Evolutionary conservation across 345 rosid genomes (phyloP).

Genomic region (Acer yangbiense): DNA sequence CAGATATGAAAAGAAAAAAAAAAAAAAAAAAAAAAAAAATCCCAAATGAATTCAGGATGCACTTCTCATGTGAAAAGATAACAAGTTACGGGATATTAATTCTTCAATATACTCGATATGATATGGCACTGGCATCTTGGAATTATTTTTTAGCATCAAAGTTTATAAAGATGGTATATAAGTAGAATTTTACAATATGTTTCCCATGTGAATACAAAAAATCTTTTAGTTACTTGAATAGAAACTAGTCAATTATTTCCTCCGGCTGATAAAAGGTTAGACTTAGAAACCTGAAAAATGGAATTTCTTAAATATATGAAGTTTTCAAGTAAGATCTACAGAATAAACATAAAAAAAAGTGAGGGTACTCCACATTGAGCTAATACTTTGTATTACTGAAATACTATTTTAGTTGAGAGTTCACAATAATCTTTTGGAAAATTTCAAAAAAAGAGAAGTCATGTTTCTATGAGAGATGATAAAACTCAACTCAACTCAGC

Average conservation of each 20-base stretch:
- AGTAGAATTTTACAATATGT: background rate
- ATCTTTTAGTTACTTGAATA: background rate
- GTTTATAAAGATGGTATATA: background rate
- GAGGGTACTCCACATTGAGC: background rate
- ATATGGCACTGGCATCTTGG: background rate
- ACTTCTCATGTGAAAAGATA: background rate
- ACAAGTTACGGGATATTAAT: background rate
- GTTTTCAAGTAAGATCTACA: no score
- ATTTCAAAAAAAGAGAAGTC: background rate
- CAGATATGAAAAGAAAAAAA: constrained; percentile 1
- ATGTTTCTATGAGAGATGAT: background rate
- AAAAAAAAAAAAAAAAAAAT: background rate
- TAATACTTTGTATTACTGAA: background rate
- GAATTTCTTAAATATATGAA: background rate
- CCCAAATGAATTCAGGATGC: background rate
- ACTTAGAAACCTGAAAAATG: background rate
- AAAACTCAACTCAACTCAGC: background rate
- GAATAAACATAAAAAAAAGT: background rate
- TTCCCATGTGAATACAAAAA: background rate
- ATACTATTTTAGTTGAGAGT: background rate
- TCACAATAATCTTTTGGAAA: background rate
- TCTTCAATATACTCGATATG: background rate
- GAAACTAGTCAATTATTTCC: background rate
- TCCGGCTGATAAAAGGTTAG: background rate
- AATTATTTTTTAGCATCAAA: background rate